Evolutionary conservation across 2,329 filamentous ascomycete genomes (phyloP), one percentile per base, ranked within the genome.

Genomic region (Pseudogymnoascus verrucosus): DNA sequence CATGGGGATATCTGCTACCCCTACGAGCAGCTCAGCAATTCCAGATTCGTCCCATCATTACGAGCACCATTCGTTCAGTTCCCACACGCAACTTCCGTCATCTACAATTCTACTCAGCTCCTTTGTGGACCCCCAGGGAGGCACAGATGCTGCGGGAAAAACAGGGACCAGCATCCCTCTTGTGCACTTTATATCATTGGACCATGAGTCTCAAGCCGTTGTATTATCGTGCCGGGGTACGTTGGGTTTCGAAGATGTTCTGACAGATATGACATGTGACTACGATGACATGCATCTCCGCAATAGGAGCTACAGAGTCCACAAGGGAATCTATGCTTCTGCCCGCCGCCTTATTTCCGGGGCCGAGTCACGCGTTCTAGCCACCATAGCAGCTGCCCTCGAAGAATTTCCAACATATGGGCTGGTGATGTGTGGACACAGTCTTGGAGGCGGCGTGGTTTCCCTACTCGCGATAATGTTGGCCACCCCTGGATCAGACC

Each of bases 1-100:
- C 21, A 79, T 88, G 76, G 85, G 85, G 1, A 86, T 89, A 81
- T 82, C 66, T 73, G 82, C 54, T 74, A 81, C 72, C 77, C 80
- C 28, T 23, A 37, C 47, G 2, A 23, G 39, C 37, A 36, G 28
- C 10, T 78, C 78, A 61, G 81, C 79, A 1, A 69, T 72, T 26
- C 28, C 60, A 37, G 67, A 72, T 61, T 67, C 68, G 7, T 39
- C 61, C 19, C 73, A 74, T 66, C 85, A 88, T 69, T 77, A 80
- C 62, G 85, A 89, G 68, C 79, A 88, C 31, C 80, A 84, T 4
- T 84, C 84, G 2, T 89, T 88, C 69, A 84, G 84, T 0, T 81
- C 82, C 57, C 86, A 89, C 70, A 87, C 86, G 0, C 80, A 83
- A 59, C 79, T 84, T 0, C 78, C 82, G 2, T 76, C 83, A 0